These are phyloP conservation scores for Rasamsonia emersonii DNA, from an alignment of 2,329 filamentous ascomycete genomes.

Conservation along the genomic window DNA sequence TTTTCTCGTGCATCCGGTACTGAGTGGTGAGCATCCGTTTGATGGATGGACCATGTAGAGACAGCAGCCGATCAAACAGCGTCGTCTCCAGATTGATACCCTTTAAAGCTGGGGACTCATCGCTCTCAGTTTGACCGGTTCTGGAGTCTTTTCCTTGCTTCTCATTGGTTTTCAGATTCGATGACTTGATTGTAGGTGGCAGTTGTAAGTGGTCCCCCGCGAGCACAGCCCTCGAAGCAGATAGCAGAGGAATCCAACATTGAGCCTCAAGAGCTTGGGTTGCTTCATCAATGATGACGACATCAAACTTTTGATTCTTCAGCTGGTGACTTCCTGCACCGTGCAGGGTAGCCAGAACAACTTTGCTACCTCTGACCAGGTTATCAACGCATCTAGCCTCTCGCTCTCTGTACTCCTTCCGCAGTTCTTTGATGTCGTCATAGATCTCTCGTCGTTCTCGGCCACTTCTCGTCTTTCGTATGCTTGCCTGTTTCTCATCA, in stretches of 20 bases:
- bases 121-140: conserved; percentile 21
- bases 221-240: conserved; percentile 73
- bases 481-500: conserved; percentile 80
- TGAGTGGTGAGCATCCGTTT: conserved; percentile 95
- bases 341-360: conserved; percentile 87
- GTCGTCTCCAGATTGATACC: conserved; percentile 71
- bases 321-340: conserved; percentile 82
- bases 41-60: conserved; percentile 70
- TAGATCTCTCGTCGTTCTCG: conserved; percentile 76
- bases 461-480: conserved; percentile 77
- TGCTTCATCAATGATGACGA: conserved; percentile 92
- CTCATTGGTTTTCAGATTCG: conserved; percentile 25
- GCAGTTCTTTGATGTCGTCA: conserved; percentile 70
- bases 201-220: conserved; percentile 93
- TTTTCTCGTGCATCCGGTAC: conserved; percentile 94
- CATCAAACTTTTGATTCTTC: conserved; percentile 72
- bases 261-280: conserved; percentile 93
- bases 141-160: conserved; percentile 41
- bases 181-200: conserved; percentile 86
- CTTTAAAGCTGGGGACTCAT: conserved; percentile 26
- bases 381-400: conserved; percentile 73
- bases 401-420: conserved; percentile 79
- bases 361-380: conserved; percentile 67
- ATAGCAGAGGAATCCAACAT: conserved; percentile 86
- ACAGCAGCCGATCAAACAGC: conserved; percentile 79